Percentiles rank a stretch among this genome's conserved stretches.
Conservation (phyloP, 2,329 filamentous ascomycete species). For the Purpureocillium lavendulum region DNA sequence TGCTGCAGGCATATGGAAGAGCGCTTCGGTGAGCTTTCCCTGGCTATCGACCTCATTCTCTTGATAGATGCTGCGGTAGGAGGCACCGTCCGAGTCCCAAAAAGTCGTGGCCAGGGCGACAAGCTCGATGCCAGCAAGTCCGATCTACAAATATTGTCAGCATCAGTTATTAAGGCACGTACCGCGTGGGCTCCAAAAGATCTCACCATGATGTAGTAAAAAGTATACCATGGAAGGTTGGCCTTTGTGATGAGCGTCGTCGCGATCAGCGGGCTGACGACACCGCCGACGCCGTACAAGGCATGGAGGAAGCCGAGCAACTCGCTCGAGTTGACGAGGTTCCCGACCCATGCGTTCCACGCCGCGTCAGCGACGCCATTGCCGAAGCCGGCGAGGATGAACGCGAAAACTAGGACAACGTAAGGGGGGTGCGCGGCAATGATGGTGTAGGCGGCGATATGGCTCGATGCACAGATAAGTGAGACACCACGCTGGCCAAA, state of each 20-base stretch:
- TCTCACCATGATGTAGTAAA: slow-evolving; percentile 67
- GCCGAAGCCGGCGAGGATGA: slow-evolving; percentile 56
- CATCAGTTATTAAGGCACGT: no score
- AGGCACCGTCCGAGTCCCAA: slow-evolving; percentile 34
- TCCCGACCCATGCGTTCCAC: slow-evolving; percentile 45
- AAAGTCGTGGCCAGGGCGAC: slow-evolving; percentile 44
- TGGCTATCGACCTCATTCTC: slow-evolving; percentile 6
- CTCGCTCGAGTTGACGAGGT: slow-evolving; percentile 60
- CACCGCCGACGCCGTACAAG: slow-evolving; percentile 58
- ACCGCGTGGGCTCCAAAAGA: no score
- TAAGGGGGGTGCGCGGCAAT: slow-evolving; percentile 57
- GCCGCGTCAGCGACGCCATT: slow-evolving; percentile 52
- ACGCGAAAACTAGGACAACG: slow-evolving; percentile 52
- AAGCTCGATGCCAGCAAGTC: slow-evolving; percentile 44
- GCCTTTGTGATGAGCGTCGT: slow-evolving; percentile 61
- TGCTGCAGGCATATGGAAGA: slow-evolving; percentile 33
- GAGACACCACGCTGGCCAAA: slow-evolving; percentile 62
- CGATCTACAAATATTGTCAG: slow-evolving; percentile 49
- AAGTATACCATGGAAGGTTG: slow-evolving; percentile 56
- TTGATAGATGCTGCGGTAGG: slow-evolving; percentile 9
- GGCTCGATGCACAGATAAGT: slow-evolving; percentile 50
- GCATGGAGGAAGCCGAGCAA: slow-evolving; percentile 55
- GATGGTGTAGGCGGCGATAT: slow-evolving; percentile 52
- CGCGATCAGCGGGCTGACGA: slow-evolving; percentile 60
- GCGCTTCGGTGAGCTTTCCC: slow-evolving; percentile 14